Evolutionary conservation across 2,329 filamentous ascomycete genomes (phyloP).

Genomic region (Sporothrix brasiliensis): DNA sequence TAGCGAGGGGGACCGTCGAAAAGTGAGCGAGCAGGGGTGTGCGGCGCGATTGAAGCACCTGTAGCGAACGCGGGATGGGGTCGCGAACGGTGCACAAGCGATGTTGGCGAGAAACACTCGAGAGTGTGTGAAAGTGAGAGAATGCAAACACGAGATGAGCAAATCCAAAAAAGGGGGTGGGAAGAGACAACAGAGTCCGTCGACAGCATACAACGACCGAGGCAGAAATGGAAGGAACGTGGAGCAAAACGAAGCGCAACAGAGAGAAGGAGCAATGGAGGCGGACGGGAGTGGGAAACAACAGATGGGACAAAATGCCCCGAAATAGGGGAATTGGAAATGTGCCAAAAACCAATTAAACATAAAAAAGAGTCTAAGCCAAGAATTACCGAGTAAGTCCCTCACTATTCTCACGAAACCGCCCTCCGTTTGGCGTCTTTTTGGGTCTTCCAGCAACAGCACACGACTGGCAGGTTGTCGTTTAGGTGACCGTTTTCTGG

Average conservation of each 20-base stretch:
- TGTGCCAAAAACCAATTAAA: not conserved
- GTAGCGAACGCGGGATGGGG: conserved; percentile 13
- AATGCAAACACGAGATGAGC: conserved; percentile 10
- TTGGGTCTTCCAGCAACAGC: not conserved
- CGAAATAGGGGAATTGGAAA: not conserved
- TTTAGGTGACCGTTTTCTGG: not conserved
- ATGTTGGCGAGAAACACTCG: not conserved
- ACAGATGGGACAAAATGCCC: not conserved
- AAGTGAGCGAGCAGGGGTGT: conserved; percentile 13
- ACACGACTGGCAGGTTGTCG: not conserved
- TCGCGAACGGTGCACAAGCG: conserved; percentile 13
- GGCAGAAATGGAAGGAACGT: conserved; percentile 15
- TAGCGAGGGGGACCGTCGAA: conserved; percentile 3
- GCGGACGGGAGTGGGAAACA: conserved; percentile 11
- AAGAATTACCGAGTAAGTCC: conserved; percentile 19
- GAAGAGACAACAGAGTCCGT: not conserved
- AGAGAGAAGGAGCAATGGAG: conserved; percentile 20
- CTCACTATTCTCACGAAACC: not conserved
- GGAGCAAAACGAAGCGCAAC: not conserved
- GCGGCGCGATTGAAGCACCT: conserved; percentile 18
- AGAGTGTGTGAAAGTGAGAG: not conserved
- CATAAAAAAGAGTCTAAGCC: not conserved
- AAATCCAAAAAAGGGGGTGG: not conserved
- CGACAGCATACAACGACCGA: conserved; percentile 11
- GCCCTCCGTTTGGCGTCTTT: not conserved